Evolutionary conservation across 2,329 filamentous ascomycete genomes (phyloP).

Genomic region (Fragosphaeria purpurea): DNA sequence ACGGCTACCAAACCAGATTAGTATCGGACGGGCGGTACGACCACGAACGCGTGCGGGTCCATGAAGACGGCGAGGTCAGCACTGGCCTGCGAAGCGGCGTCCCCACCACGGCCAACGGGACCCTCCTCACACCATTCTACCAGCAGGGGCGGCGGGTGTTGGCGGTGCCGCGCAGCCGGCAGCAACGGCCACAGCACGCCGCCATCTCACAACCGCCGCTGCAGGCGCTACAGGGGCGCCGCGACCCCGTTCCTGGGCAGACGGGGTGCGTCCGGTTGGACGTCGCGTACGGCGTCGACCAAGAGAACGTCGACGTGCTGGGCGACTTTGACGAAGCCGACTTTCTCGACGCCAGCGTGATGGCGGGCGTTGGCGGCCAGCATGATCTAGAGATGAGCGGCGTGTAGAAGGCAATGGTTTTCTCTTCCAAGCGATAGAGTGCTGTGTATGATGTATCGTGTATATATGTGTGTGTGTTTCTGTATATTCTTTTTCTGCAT

Average conservation of each 20-base stretch:
- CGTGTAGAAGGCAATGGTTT: slow-evolving; percentile 1
- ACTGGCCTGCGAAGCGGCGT: slow-evolving; percentile 16
- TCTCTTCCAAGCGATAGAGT: neutral
- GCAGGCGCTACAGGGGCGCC: too few species aligned
- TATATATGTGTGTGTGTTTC: neutral
- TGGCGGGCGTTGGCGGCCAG: slow-evolving; percentile 15
- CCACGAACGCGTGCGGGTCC: slow-evolving; percentile 4
- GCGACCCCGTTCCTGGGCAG: too few species aligned
- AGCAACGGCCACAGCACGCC: neutral
- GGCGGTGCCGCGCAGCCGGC: slow-evolving; percentile 33
- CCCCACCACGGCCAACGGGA: slow-evolving; percentile 10
- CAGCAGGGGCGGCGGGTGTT: slow-evolving; percentile 33
- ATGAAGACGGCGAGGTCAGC: slow-evolving; percentile 21
- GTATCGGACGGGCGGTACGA: neutral
- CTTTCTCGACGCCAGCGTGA: slow-evolving; percentile 41
- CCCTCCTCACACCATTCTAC: slow-evolving; percentile 19
- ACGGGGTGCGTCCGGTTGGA: too few species aligned
- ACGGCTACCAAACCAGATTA: neutral
- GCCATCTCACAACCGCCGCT: too few species aligned
- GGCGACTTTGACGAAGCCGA: slow-evolving; percentile 62
- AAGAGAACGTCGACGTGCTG: slow-evolving; percentile 36
- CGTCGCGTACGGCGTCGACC: slow-evolving; percentile 21
- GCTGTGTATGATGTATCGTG: neutral
- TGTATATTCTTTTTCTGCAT: neutral
- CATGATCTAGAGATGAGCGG: slow-evolving; percentile 32